phyloP scores from a whole-genome alignment of 768 basidiomycete species.

The Galerina marginata region DNA sequence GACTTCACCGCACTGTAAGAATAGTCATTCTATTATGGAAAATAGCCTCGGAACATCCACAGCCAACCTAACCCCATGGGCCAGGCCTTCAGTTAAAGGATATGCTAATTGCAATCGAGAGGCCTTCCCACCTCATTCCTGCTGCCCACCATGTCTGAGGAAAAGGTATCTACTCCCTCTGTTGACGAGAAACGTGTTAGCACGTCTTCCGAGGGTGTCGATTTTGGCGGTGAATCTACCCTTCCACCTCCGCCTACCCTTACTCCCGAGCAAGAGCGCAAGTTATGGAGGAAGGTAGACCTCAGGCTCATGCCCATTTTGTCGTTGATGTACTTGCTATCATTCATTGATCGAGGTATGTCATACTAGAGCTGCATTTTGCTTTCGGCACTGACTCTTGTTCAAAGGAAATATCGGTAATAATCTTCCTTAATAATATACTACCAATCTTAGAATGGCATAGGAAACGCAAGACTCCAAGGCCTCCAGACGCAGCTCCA shows the following conservation, averaged over 20 bases:
- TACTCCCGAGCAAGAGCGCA: conserved; percentile 54
- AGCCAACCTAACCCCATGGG: not conserved
- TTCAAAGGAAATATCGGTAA: conserved; percentile 60
- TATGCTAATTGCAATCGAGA: not conserved
- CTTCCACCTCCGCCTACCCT: conserved; percentile 52
- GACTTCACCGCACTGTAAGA: no score
- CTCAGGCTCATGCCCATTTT: conserved; percentile 62
- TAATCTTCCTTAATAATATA: conserved; percentile 6
- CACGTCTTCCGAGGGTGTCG: conserved; percentile 27
- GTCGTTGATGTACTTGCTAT: conserved; percentile 63
- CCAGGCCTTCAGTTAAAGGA: conserved; percentile 9
- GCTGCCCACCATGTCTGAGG: conserved; percentile 22
- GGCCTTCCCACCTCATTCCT: conserved; percentile 7
- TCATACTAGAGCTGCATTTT: not conserved
- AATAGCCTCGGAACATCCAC: no score
- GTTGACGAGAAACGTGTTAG: conserved; percentile 25
- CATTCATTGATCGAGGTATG: conserved; percentile 68
- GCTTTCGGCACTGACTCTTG: not conserved
- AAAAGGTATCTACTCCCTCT: conserved; percentile 20
- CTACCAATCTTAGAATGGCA: conserved; percentile 7
- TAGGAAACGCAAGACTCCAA: conserved; percentile 71
- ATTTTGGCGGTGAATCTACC: conserved; percentile 50
- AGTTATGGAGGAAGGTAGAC: conserved; percentile 65
- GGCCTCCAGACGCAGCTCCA: conserved; percentile 62
- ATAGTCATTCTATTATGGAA: no score